These are phyloP conservation scores for Tubosaeta sp. DNA, from an alignment of 768 basidiomycete genomes.

Conservation along the genomic window DNA sequence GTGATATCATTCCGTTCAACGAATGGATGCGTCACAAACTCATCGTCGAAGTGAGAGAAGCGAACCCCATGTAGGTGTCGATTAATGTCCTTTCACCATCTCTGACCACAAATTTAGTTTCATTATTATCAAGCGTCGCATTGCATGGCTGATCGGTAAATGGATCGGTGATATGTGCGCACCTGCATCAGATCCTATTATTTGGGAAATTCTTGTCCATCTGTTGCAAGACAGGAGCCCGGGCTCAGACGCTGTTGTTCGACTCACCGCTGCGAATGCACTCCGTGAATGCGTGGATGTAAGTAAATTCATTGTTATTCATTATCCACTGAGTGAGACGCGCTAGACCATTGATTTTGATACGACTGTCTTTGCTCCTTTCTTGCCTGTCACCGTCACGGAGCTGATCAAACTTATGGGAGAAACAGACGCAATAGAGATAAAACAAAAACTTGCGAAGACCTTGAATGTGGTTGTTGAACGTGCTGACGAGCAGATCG, in stretches of 20 bases:
- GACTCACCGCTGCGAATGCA: conserved; percentile 78
- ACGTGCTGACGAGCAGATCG: conserved; percentile 49
- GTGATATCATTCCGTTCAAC: conserved; percentile 61
- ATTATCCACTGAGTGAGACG: conserved; percentile 5
- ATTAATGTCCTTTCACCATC: not conserved
- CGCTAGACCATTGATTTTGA: conserved; percentile 63
- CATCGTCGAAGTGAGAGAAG: conserved; percentile 52
- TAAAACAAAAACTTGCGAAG: conserved; percentile 66
- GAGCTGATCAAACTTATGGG: conserved; percentile 66
- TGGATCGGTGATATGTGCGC: conserved; percentile 73
- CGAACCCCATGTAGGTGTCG: conserved; percentile 50
- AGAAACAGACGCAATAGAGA: conserved; percentile 73
- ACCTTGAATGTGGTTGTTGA: conserved; percentile 70
- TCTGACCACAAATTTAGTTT: conserved; percentile 47
- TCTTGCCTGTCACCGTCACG: conserved; percentile 54
- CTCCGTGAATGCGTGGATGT: conserved; percentile 84
- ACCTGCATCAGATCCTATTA: conserved; percentile 51
- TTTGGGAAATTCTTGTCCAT: conserved; percentile 82
- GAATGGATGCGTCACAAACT: conserved; percentile 65
- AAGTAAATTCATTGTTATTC: conserved; percentile 29
- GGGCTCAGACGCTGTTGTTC: conserved; percentile 80
- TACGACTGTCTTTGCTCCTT: conserved; percentile 60
- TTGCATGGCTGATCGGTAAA: conserved; percentile 92
- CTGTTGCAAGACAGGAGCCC: conserved; percentile 65
- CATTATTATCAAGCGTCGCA: conserved; percentile 89